Evolutionary conservation across 495 filamentous ascomycete genomes (phyloP).

Genomic region (Lasiosphaeria hispida): DNA sequence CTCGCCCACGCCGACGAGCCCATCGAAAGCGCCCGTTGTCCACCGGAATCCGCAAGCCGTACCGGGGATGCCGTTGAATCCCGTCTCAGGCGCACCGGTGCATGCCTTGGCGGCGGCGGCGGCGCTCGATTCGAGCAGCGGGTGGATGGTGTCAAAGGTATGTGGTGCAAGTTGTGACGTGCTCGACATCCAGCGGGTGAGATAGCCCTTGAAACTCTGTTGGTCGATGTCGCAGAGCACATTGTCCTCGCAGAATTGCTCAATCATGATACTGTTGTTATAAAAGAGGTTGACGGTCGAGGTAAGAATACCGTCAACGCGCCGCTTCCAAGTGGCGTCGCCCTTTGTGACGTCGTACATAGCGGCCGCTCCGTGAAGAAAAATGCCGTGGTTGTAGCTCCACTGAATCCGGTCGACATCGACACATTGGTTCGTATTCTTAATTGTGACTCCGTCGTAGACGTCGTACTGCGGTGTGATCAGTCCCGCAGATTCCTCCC

Average conservation of each 20-base stretch:
- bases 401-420: constrained; percentile 64
- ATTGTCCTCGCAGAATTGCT: constrained; percentile 66
- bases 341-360: constrained; percentile 68
- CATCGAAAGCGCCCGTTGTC: constrained; percentile 40
- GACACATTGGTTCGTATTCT: constrained; percentile 45
- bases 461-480: constrained; percentile 60
- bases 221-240: constrained; percentile 69
- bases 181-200: constrained; percentile 67
- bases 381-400: constrained; percentile 75
- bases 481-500: constrained; percentile 60
- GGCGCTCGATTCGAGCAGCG: constrained; percentile 57
- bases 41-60: constrained; percentile 55
- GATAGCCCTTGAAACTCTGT: constrained; percentile 71
- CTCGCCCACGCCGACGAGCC: constrained; percentile 58
- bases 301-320: constrained; percentile 55
- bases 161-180: constrained; percentile 65
- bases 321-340: constrained; percentile 57
- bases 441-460: constrained; percentile 63
- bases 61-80: constrained; percentile 45
- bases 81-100: constrained; percentile 51
- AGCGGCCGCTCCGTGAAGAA: constrained; percentile 67
- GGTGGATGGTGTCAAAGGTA: constrained; percentile 53
- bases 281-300: constrained; percentile 57
- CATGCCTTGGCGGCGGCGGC: constrained; percentile 61
- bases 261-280: constrained; percentile 57